Evolutionary conservation across 2,329 filamentous ascomycete genomes (phyloP).

Genomic region (Anthostomella pinea): DNA sequence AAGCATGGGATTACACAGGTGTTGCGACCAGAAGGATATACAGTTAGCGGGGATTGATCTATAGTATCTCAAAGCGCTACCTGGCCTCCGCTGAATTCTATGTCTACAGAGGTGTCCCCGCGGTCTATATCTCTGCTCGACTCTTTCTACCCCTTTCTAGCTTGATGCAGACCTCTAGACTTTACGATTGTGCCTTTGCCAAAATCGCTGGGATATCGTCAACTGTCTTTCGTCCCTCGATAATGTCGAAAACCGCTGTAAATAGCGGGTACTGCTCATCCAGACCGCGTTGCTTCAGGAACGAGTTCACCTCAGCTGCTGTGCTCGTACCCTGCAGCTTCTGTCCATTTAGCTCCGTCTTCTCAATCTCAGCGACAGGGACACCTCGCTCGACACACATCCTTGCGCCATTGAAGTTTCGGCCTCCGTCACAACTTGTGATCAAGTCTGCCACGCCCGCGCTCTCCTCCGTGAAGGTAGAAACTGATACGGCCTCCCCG

Average conservation of each 20-base stretch:
- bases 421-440: constrained; percentile 85
- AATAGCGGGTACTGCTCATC: constrained; percentile 89
- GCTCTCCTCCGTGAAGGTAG: constrained; percentile 95
- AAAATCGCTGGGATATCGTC: constrained; percentile 77
- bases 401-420: constrained; percentile 93
- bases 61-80: too few species aligned
- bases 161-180: too few species aligned
- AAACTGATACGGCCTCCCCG: constrained; percentile 71
- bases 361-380: constrained; percentile 83
- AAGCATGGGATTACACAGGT: too few species aligned
- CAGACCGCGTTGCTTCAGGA: constrained; percentile 73
- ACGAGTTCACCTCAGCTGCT: constrained; percentile 85
- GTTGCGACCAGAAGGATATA: too few species aligned
- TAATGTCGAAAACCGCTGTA: constrained; percentile 80
- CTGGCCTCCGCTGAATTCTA: too few species aligned
- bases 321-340: constrained; percentile 96
- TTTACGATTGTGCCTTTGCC: constrained; percentile 23
- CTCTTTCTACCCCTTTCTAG: too few species aligned
- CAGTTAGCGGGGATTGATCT: too few species aligned
- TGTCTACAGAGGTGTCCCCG: too few species aligned
- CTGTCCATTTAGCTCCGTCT: constrained; percentile 88
- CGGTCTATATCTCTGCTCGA: too few species aligned
- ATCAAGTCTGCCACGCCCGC: constrained; percentile 95
- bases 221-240: constrained; percentile 72
- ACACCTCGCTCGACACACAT: constrained; percentile 77